These are phyloP conservation scores for Moesziomyces sp. DNA, from an alignment of 1,284 basidiomycete genomes.

Conservation along the genomic window DNA sequence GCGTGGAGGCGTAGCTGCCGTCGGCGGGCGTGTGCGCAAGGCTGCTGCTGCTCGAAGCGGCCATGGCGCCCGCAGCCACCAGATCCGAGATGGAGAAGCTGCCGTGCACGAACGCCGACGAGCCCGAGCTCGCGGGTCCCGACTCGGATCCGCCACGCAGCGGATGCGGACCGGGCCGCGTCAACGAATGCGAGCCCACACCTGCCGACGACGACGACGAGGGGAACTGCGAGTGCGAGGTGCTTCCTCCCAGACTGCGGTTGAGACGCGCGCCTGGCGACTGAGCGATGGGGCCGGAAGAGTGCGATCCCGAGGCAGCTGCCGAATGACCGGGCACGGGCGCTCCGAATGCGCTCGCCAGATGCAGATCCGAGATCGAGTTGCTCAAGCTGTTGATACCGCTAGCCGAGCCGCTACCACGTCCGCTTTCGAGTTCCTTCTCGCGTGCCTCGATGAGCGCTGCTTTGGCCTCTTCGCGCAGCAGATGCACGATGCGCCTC, in stretches of 20 bases:
- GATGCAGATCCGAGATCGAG: constrained; percentile 41
- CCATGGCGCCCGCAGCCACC: constrained; percentile 56
- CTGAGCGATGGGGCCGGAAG: constrained; percentile 19
- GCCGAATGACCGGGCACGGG: constrained; percentile 12
- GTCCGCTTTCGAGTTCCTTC: constrained; percentile 17
- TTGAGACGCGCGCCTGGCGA: background rate
- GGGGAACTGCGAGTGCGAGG: constrained; percentile 23
- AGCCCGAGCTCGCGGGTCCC: background rate
- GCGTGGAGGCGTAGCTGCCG: constrained; percentile 33
- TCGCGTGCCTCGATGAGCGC: constrained; percentile 39
- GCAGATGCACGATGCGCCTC: constrained; percentile 87
- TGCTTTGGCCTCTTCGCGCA: constrained; percentile 80
- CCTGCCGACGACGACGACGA: constrained; percentile 12
- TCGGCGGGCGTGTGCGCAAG: constrained; percentile 33
- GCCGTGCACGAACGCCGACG: constrained; percentile 40
- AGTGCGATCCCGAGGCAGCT: constrained; percentile 21
- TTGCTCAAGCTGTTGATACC: constrained; percentile 36
- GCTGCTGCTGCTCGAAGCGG: constrained; percentile 14
- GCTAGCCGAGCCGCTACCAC: constrained; percentile 4
- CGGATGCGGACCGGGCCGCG: constrained; percentile 33
- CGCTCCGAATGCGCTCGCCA: constrained; percentile 24
- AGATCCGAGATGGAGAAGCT: constrained; percentile 63
- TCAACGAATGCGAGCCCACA: background rate
- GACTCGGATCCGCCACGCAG: constrained; percentile 17
- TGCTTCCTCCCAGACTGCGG: background rate